Conservation (phyloP, 2,329 filamentous ascomycete species). For the Cladosporium sp. region DNA sequence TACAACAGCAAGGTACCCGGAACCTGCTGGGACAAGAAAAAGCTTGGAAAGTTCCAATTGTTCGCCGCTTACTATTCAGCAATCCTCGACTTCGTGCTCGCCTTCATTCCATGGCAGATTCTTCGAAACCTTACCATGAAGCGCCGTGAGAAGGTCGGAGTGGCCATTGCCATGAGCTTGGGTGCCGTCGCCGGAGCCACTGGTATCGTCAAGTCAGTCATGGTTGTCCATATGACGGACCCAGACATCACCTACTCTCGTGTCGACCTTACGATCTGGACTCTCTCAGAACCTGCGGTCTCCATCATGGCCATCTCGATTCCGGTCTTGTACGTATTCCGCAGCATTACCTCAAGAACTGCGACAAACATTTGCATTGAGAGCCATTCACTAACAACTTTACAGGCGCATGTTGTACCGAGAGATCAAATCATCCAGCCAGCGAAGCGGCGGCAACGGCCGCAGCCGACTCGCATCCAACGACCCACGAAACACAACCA, state of each 20-base stretch:
- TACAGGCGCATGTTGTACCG: constrained; percentile 9
- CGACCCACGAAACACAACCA: constrained; percentile 1
- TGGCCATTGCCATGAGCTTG: constrained; percentile 16
- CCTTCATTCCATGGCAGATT: constrained; percentile 11
- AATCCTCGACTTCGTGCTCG: constrained; percentile 15
- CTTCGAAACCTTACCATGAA: constrained; percentile 10
- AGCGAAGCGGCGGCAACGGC: constrained; percentile 5
- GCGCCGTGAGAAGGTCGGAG: constrained; percentile 12
- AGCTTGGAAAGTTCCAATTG: constrained; percentile 11
- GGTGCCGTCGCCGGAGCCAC: constrained; percentile 14
- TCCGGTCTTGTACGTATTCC: constrained; percentile 13
- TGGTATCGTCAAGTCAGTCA: constrained; percentile 6
- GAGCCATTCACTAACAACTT: not conserved
- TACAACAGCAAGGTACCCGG: constrained; percentile 2
- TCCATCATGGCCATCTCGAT: constrained; percentile 17
- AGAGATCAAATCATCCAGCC: constrained; percentile 16
- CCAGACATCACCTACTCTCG: constrained; percentile 9
- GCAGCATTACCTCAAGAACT: no score
- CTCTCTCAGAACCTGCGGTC: constrained; percentile 9
- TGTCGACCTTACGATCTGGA: constrained; percentile 16
- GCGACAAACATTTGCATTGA: no score
- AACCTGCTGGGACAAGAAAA: constrained; percentile 10
- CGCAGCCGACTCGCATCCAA: constrained; percentile 4
- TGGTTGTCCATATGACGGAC: constrained; percentile 11
- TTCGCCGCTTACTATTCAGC: constrained; percentile 13